Evolutionary conservation across 345 rosid species (phyloP), one percentile per base, ranked within the genome.

Genomic region (Noccaea caerulescens): DNA sequence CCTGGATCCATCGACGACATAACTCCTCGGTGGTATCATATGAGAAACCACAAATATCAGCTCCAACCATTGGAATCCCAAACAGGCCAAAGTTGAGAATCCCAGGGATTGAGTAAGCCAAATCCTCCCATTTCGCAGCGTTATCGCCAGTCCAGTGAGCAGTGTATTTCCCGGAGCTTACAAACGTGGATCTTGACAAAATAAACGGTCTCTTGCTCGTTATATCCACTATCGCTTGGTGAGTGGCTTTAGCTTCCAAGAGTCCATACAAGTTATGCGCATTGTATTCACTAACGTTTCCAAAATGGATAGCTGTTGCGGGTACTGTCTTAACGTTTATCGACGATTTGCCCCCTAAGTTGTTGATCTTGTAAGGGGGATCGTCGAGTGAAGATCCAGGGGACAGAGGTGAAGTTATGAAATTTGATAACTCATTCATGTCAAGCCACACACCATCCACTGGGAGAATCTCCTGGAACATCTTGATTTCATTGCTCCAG

Each of bases 71-170:
- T 38, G 96, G 96, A 62, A 90, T 77, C 37, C 91, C 96, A 68
- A 88, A 86, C 58, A 90, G 76, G 10, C 96, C 96, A 16, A 66
- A 87, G 71, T 85, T 90, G 61, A 90, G 63, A 54, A 86, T 81
- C 7, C 87, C 79, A 0, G 91, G 93, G 62, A 90, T 81, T 0
- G 87, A 41, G 71, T 85, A 82, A 0, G 87, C 91, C 65, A 88
- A 65, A 61, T 90, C 90, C 36, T 86, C 80, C 91, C 91, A 90
- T 0, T 68, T 79, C 4, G 96, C 89, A 13, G 83, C 83, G 61
- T 84, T 82, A 69, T 90, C 93, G 0, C 96, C 96, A 0, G 96
- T 90, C 93, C 93, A 88, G 44, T 90, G 96, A 11, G 96, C 93
- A 0, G 93, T 59, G 75, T 88, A 88, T 72, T 77, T 86, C 23